phyloP scores from a whole-genome alignment of 2,329 filamentous ascomycete species.

The Penicillium sp. region DNA sequence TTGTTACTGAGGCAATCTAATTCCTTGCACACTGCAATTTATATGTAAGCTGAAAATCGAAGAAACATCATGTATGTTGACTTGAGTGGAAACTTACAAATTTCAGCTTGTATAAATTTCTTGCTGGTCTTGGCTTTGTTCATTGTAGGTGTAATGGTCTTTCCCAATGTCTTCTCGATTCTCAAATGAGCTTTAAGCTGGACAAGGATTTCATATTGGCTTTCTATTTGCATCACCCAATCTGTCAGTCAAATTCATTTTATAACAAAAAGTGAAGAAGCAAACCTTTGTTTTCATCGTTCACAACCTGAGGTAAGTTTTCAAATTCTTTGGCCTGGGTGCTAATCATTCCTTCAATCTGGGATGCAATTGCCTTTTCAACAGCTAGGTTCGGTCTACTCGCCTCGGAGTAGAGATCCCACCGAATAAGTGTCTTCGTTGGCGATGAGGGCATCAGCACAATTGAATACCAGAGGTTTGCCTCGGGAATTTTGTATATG shows the following conservation, averaged over 20 bases:
- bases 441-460: constrained; percentile 25
- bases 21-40: constrained; percentile 3
- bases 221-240: not conserved
- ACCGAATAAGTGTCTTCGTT: constrained; percentile 25
- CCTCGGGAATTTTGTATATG: constrained; percentile 16
- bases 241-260: not conserved
- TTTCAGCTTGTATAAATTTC: constrained; percentile 15
- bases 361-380: constrained; percentile 4
- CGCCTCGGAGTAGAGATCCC: constrained; percentile 24
- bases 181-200: constrained; percentile 16
- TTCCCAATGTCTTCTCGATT: constrained; percentile 14
- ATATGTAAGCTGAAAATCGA: not conserved
- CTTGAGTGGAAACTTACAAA: constrained; percentile 9
- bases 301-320: not conserved
- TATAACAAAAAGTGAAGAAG: not conserved
- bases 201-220: constrained; percentile 13
- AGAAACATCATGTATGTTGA: not conserved
- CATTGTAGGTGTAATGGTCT: constrained; percentile 13
- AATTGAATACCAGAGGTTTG: constrained; percentile 21
- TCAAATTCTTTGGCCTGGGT: constrained; percentile 7
- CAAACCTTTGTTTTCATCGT: constrained; percentile 5
- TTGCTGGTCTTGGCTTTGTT: constrained; percentile 9
- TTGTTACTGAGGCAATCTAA: constrained; percentile 7
- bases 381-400: not conserved
- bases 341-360: constrained; percentile 9